Evolutionary conservation across 129 eudicot species (phyloP).

Genomic region (Calendula officinalis): DNA sequence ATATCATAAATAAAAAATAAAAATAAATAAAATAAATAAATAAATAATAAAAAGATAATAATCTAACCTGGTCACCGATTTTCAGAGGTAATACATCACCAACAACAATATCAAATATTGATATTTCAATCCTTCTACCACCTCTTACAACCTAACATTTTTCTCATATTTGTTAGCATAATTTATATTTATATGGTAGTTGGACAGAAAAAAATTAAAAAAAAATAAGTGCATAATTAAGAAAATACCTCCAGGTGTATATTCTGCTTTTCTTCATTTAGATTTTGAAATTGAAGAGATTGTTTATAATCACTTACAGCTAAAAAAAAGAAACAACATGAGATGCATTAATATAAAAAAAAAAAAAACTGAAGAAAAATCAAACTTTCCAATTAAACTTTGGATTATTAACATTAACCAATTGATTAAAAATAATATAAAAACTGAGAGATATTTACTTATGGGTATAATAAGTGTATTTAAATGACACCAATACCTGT

Average conservation of each 20-base stretch:
- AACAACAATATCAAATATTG: constrained; percentile 88
- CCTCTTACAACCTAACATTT: constrained; percentile 64
- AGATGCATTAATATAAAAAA: constrained; percentile 8
- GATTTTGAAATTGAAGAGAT: constrained; percentile 82
- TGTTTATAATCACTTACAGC: constrained; percentile 91
- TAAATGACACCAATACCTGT: constrained; percentile 55
- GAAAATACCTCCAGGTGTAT: constrained; percentile 79
- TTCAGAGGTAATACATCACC: constrained; percentile 94
- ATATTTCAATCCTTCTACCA: constrained; percentile 67
- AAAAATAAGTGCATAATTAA: neutral
- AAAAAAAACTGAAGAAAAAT: constrained; percentile 6
- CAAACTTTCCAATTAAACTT: neutral
- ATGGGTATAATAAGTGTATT: neutral
- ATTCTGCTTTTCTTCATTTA: constrained; percentile 93
- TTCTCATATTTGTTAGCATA: constrained; percentile 14
- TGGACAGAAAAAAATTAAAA: neutral
- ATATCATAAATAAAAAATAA: neutral
- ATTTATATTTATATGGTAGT: constrained; percentile 12
- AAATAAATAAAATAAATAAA: neutral
- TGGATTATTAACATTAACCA: constrained; percentile 3
- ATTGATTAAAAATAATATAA: neutral
- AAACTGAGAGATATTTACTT: neutral
- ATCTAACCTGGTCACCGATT: constrained; percentile 89
- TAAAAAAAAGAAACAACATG: constrained; percentile 38
- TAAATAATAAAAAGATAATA: neutral